Percentiles rank a stretch among this genome's conserved stretches.
These are phyloP conservation scores for Termitomyces sp. DNA, from an alignment of 768 basidiomycete species.

Conservation along the genomic window DNA sequence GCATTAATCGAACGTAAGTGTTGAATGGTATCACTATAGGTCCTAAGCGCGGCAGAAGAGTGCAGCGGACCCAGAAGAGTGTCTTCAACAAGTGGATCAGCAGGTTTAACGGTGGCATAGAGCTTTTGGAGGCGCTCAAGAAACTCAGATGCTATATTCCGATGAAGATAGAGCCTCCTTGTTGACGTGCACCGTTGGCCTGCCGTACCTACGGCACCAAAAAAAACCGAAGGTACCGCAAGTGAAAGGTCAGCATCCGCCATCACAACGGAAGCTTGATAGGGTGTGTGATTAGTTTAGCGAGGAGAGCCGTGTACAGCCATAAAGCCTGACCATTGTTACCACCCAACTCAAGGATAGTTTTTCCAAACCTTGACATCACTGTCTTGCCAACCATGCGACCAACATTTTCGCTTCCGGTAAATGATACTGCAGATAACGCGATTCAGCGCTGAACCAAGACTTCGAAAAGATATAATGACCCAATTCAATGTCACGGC, in stretches of 20 bases:
- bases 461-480: conserved; percentile 13
- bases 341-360: conserved; percentile 88
- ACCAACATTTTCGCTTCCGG: conserved; percentile 88
- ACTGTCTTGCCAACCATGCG: conserved; percentile 85
- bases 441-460: conserved; percentile 8
- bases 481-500: conserved; percentile 77
- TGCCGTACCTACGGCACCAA: conserved; percentile 84
- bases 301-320: conserved; percentile 10
- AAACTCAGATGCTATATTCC: conserved; percentile 71
- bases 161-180: conserved; percentile 85
- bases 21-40: conserved; percentile 59
- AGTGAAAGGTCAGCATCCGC: conserved; percentile 89
- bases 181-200: conserved; percentile 89
- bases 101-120: conserved; percentile 69
- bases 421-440: conserved; percentile 75
- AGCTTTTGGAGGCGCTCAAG: conserved; percentile 68
- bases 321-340: conserved; percentile 72
- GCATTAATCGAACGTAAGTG: conserved; percentile 64
- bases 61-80: conserved; percentile 90
- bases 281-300: conserved; percentile 16
- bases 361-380: conserved; percentile 84
- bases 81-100: conserved; percentile 74
- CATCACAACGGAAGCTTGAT: conserved; percentile 83
- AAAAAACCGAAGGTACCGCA: conserved; percentile 88
- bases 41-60: conserved; percentile 58